A percentile compares a stretch with the other conserved stretches of the same genome.
Conservation (phyloP, 139 green algal species). For the Auxenochlorella protothecoides region DNA sequence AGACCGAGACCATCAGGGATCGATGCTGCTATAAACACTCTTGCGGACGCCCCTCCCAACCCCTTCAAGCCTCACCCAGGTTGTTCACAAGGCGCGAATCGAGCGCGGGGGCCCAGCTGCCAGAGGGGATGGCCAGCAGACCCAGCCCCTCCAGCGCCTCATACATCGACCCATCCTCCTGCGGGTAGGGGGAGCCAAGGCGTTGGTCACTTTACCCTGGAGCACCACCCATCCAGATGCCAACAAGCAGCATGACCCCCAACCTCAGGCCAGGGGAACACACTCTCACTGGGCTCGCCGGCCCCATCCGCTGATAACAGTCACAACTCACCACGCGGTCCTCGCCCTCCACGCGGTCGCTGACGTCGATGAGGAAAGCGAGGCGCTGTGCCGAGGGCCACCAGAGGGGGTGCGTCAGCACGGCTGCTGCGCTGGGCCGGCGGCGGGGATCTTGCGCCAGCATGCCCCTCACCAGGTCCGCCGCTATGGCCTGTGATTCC, state of each 20-base stretch:
- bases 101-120: slow-evolving; percentile 62
- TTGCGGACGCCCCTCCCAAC: not conserved
- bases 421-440: slow-evolving; percentile 52
- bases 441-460: slow-evolving; percentile 33
- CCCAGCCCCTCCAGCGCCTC: slow-evolving; percentile 18
- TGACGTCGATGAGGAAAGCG: slow-evolving; percentile 80
- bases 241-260: too few species aligned
- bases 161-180: slow-evolving; percentile 19
- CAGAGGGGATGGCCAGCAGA: slow-evolving; percentile 5
- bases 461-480: slow-evolving; percentile 62
- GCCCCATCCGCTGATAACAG: not conserved
- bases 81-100: slow-evolving; percentile 74
- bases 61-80: slow-evolving; percentile 45
- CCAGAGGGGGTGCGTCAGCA: slow-evolving; percentile 84
- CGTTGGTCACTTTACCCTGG: too few species aligned
- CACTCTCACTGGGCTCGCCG: too few species aligned
- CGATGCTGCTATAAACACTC: not conserved
- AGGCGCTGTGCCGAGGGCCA: slow-evolving; percentile 70
- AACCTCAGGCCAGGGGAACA: too few species aligned
- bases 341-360: slow-evolving; percentile 79
- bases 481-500: slow-evolving; percentile 38
- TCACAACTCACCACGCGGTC: slow-evolving; percentile 45
- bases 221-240: too few species aligned
- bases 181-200: not conserved
- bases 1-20: not conserved